Evolutionary conservation across 2,329 filamentous ascomycete species (phyloP).

Genomic region (Helminthosporium solani): DNA sequence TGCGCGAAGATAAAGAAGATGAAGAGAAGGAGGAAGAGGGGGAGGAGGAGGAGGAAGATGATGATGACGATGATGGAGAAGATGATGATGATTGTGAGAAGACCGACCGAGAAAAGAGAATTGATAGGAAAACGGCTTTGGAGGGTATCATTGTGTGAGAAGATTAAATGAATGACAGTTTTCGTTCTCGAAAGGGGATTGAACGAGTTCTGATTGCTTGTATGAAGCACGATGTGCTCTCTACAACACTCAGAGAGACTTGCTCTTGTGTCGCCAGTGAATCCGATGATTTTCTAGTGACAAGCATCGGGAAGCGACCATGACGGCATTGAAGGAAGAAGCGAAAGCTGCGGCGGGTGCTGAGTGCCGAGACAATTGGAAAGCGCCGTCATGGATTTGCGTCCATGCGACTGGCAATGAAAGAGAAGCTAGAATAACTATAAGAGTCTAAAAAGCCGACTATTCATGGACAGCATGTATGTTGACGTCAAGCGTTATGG

Average conservation of each 20-base stretch:
- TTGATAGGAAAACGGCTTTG: neutral
- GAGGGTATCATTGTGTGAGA: neutral
- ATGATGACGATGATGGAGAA: too few species aligned
- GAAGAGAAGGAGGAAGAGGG: neutral
- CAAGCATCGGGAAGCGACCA: neutral
- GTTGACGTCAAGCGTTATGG: neutral
- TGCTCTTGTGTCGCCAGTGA: neutral
- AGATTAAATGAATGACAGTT: conserved; percentile 1
- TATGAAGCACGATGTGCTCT: neutral
- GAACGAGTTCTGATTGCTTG: neutral
- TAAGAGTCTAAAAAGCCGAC: neutral
- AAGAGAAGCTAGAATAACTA: neutral
- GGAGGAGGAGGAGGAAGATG: too few species aligned
- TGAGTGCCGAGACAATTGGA: neutral
- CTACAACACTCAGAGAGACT: neutral
- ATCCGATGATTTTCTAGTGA: neutral
- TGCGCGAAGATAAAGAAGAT: neutral
- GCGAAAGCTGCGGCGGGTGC: neutral
- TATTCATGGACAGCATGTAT: neutral
- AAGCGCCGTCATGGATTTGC: neutral
- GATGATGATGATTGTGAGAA: neutral
- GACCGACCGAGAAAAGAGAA: neutral
- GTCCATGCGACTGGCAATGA: neutral
- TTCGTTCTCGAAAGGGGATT: neutral
- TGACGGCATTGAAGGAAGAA: conserved; percentile 3